Conservation (phyloP, 768 basidiomycete species). For the Russula lepida region DNA sequence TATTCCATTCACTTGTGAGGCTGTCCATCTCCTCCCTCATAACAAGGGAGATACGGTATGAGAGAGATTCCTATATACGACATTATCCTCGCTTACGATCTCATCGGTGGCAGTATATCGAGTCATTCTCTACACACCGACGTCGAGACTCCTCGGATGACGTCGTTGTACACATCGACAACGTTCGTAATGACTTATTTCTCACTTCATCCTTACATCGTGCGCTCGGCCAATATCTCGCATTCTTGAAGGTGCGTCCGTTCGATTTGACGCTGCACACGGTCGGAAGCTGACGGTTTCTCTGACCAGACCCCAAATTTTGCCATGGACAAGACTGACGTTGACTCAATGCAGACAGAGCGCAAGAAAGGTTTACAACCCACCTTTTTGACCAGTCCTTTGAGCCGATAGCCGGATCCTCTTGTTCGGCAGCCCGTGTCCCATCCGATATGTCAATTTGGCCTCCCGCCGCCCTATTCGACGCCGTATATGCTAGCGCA, state of each 20-base stretch:
- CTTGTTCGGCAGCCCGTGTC: not conserved
- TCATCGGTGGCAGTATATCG: not conserved
- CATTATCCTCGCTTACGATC: not conserved
- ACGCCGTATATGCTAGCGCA: not conserved
- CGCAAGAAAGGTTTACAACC: not conserved
- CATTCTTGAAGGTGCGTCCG: not conserved
- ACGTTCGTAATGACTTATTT: not conserved
- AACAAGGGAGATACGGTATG: not conserved
- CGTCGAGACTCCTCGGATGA: not conserved
- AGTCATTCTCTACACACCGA: not conserved
- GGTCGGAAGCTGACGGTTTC: not conserved
- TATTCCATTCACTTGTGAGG: not conserved
- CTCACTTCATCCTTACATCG: fast-evolving
- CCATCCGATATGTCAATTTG: not conserved
- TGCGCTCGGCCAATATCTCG: not conserved
- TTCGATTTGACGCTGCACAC: not conserved
- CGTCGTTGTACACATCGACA: not conserved
- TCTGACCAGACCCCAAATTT: not conserved
- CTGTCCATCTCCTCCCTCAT: not conserved
- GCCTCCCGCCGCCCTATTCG: not conserved
- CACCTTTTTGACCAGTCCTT: not conserved
- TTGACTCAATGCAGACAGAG: not conserved
- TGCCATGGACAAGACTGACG: not conserved
- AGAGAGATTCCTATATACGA: not conserved
- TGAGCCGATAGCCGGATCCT: fast-evolving